phyloP scores from a whole-genome alignment of 2,329 filamentous ascomycete species.

The Juglanconis juglandina region DNA sequence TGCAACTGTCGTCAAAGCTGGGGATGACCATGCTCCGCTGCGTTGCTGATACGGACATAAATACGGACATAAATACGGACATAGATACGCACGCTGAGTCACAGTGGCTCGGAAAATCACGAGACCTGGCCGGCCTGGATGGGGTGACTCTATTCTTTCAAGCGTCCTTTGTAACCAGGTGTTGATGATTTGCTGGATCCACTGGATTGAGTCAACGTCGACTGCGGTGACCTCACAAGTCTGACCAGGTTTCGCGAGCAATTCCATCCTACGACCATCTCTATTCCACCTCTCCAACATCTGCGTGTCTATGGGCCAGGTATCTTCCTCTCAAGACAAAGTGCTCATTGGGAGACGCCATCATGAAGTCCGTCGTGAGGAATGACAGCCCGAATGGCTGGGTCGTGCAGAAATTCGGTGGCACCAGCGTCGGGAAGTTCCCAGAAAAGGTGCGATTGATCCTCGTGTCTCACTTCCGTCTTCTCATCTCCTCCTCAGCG shows the following conservation, averaged over 20 bases:
- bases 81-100: background rate
- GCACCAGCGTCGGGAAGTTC: constrained; percentile 94
- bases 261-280: background rate
- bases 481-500: background rate
- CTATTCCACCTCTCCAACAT: background rate
- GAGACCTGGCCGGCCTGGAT: background rate
- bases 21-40: background rate
- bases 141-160: background rate
- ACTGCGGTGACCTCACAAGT: background rate
- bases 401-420: constrained; percentile 94
- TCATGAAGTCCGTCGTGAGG: constrained; percentile 25
- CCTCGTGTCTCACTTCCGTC: constrained; percentile 22
- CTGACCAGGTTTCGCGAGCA: background rate
- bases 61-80: background rate
- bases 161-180: background rate
- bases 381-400: constrained; percentile 50
- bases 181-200: constrained; percentile 1
- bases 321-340: background rate
- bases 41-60: background rate
- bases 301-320: background rate
- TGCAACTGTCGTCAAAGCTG: background rate
- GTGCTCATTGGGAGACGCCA: background rate
- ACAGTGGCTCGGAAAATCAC: background rate
- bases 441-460: constrained; percentile 55
- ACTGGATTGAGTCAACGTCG: constrained; percentile 8